Evolutionary conservation across 495 filamentous ascomycete genomes (phyloP), one percentile per base, ranked within the genome.

Genomic region (Neurospora sp.): DNA sequence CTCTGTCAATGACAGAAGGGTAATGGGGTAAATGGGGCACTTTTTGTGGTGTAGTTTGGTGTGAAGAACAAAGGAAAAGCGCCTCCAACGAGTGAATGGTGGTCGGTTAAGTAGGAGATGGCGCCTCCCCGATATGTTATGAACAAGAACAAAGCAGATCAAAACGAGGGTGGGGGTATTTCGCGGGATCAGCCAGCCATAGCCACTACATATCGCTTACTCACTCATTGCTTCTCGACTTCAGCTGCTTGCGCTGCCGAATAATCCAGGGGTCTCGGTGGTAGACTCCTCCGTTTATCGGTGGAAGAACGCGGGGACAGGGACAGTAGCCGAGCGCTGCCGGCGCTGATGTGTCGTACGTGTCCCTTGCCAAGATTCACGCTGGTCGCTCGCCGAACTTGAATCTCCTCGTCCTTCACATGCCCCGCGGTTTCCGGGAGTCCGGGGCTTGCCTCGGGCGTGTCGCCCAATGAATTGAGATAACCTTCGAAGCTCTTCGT

Each of bases 321-420:
- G 71, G 92, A 88, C 42, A 93, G 78, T 14, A 94, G 80, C 77
- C 87, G 89, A 5, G 91, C 90, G 79, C 89, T 92, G 31, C 91
- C 92, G 22, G 90, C 90, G 72, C 90, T 93, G 75, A 92, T 88
- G 68, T 89, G 90, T n/a, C 91, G 83, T 22, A 80, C 86, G 76
- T 94, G 91, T 4, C 85, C 82, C 74, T 86, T 88, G 39, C 86
- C 89, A 70, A 89, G 82, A 73, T 90, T 87, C 59, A 92, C 80
- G 76, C 91, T 91, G 10, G 88, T 88, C 16, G 92, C 89, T 71
- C 90, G 87, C 42, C 88, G 85, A 39, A 31, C 27, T 31, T 31
- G 27, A 31, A 92, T 77, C 20, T 78, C 78, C 16, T 69, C 74
- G n/a, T 76, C 82, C 31, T 87, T 85, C 22, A 83, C 80, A 41